A percentile compares a stretch with the other conserved stretches of the same genome.
Evolutionary conservation across 2,329 filamentous ascomycete species (phyloP).

Genomic region (Bipolaris gigantea): DNA sequence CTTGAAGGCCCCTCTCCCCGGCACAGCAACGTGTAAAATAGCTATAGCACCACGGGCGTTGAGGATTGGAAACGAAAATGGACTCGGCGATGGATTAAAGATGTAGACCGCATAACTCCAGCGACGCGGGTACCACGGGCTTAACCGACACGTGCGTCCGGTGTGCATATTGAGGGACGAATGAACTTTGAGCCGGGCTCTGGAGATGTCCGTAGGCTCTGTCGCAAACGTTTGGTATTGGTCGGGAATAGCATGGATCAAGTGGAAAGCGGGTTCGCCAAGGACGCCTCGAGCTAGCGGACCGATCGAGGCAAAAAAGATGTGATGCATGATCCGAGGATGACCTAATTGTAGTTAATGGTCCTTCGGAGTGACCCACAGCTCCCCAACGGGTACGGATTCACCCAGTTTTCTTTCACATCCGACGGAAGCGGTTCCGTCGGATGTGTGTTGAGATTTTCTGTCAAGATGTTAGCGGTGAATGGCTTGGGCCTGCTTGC

Average conservation of each 20-base stretch:
- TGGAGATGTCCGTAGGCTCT: conserved; percentile 8
- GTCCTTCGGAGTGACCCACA: conserved; percentile 1
- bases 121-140: conserved; percentile 13
- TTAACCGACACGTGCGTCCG: conserved; percentile 11
- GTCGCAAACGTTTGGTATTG: conserved; percentile 6
- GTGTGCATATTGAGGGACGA: conserved; percentile 8
- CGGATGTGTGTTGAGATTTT: too few relatives aligned
- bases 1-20: conserved; percentile 4
- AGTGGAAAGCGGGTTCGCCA: background rate
- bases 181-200: conserved; percentile 9
- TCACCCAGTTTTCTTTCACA: background rate
- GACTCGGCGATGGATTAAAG: conserved; percentile 9
- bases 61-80: background rate
- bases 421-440: too few relatives aligned
- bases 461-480: too few relatives aligned
- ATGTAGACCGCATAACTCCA: conserved; percentile 9
- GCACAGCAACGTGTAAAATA: background rate
- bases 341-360: background rate
- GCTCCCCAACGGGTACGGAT: conserved; percentile 4
- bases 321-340: conserved; percentile 7
- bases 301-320: background rate
- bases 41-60: conserved; percentile 3
- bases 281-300: background rate
- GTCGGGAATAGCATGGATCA: conserved; percentile 20
- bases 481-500: too few relatives aligned